phyloP scores from a whole-genome alignment of 164 flowering plant genomes.

The Vitis rotundifolia region DNA sequence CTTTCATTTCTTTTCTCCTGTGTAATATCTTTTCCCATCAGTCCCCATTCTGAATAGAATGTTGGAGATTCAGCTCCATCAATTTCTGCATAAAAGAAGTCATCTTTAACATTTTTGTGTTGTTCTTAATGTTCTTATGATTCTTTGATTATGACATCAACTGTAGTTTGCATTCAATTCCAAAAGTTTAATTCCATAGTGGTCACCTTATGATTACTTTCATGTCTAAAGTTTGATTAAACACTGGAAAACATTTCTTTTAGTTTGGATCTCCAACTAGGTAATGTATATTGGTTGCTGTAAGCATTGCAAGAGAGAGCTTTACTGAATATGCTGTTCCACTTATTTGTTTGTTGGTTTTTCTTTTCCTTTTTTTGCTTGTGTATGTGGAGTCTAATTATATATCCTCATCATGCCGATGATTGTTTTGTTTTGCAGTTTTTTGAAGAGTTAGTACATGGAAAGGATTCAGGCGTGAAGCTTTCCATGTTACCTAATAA shows the following conservation, averaged over 20 bases:
- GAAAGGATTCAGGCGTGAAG: slow-evolving; percentile 33
- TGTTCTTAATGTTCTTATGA: neutral
- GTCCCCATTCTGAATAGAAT: neutral
- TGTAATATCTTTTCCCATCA: neutral
- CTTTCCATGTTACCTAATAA: slow-evolving; percentile 29
- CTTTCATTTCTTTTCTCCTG: neutral
- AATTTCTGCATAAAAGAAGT: neutral
- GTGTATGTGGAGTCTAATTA: neutral
- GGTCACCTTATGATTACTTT: neutral
- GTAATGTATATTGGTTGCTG: neutral
- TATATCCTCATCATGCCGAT: neutral
- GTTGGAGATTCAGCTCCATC: neutral
- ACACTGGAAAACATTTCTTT: neutral
- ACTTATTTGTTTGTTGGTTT: neutral
- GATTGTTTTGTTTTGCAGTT: slow-evolving; percentile 45
- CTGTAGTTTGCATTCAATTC: no score
- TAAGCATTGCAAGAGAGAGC: neutral
- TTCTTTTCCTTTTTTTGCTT: no score
- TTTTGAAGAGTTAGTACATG: slow-evolving; percentile 75
- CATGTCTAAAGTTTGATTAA: neutral
- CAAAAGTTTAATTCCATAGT: no score
- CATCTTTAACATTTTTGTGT: neutral
- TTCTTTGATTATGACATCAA: neutral
- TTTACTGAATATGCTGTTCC: neutral
- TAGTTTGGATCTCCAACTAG: neutral